Base-by-base conservation (phyloP, 2,329 filamentous ascomycete genomes). In the Colletotrichum cuscutae region DNA sequence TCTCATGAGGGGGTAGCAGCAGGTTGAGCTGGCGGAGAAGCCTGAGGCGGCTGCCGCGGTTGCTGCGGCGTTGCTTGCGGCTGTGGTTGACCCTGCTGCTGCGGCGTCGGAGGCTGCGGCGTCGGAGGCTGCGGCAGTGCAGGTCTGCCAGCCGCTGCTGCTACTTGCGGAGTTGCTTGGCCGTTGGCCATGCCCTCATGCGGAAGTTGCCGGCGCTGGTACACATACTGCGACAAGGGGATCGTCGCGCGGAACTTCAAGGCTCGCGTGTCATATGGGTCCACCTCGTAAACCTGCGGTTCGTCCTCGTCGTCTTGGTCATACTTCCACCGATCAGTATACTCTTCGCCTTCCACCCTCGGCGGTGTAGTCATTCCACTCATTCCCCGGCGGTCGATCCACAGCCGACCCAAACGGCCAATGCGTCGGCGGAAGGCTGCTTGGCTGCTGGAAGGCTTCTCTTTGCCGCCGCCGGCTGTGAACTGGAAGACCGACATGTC, bases 241-340 rank as follows among this genome's bases (percentile, higher is more conserved):
- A 90, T 88, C 7, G 86, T 88, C n/a, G 89, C 87, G 52, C 90
- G 85, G 76, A 91, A 92, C 77, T 87, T 89, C 77, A 92, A 82
- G 26, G 89, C 88, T 26, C 85, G 84, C 19, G 87, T 88, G 77
- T 90, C 89, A 76, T 88, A 92, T 49, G 92, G 93, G 79, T 98
- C 95, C 71, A 95, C 88, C 68, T 92, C 89, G 84, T 95, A 95
- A 73, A 91, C 86, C 28, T 92, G 88, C 68, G 92, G 90, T 70
- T 95, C 93, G 65, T 95, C 93, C 59, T 97, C 94, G 74, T 95
- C 94, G 77, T 97, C 94, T 30, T 92, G 92, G 79, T 97, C 94
- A 83, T 94, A 97, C 83, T 95, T 97, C 89, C 93, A 98, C 74
- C 92, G 89, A 79, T 96, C 94, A 30, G 83, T 84, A 69, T 87